Base-by-base conservation (phyloP, 495 filamentous ascomycete species). In the Penicillium dipodomyicola region DNA sequence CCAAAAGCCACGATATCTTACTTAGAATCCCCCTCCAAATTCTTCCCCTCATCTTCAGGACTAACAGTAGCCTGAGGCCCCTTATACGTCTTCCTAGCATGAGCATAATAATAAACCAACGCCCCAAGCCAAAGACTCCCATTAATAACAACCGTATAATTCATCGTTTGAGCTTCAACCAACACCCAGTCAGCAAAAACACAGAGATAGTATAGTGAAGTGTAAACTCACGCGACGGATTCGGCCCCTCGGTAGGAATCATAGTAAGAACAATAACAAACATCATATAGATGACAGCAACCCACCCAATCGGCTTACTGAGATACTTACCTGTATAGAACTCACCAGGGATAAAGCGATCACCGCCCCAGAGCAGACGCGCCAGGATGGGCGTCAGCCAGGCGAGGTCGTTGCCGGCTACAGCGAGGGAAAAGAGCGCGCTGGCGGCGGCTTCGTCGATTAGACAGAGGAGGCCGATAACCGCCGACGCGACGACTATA, bases 61-160 rank as follows among this genome's bases (percentile, higher is more conserved):
- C 47, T 48, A 40, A 87, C 69, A 45, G 88, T 90, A 54, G 87
- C 80, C 66, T 86, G 85, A 0, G 87, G 87, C 0, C 87, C 87
- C 55, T 85, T 85, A 64, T 88, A 91, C 73, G 84, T 88, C 67
- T 88, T 88, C 29, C 76, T 77, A 1, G 87, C 87, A 61, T 82
- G 77, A 5, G 89, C 63, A 65, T 80, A 73, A 67, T 87, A 88
- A 67, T 87, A 89, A n/a, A 78, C 19, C 37, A 86, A 44, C 1
- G 81, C 76, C 0, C 84, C 84, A 12, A 72, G 61, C 86, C 85
- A 88, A 2, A 87, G 78, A 0, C 81, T 74, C 23, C 71, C 71
- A 61, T 87, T 84, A 63, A 87, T 82, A 22, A 86, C 84, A 37
- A 86, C 73, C 0, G 83, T 86, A 63, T 87, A 87, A 57, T 86